phyloP scores from a whole-genome alignment of 2,329 filamentous ascomycete species.

The Neonectria coccinea region DNA sequence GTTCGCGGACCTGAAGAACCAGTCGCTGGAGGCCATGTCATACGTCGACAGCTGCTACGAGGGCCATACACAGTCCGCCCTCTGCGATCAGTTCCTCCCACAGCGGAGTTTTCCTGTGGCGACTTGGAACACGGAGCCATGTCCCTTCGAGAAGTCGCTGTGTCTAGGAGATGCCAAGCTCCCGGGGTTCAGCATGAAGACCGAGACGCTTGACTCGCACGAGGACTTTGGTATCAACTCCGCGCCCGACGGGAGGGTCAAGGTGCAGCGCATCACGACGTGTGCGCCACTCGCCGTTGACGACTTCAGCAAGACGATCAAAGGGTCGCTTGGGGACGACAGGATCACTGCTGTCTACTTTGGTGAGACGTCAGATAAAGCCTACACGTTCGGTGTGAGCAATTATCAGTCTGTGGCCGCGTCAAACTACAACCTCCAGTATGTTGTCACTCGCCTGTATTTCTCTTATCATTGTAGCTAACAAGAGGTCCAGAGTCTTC shows the following conservation, averaged over 20 bases:
- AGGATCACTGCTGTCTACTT: background rate
- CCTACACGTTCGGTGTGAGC: background rate
- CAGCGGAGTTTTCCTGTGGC: slow-evolving; percentile 1
- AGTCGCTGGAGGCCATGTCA: slow-evolving; percentile 5
- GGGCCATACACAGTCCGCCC: slow-evolving; percentile 1
- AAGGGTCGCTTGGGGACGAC: background rate
- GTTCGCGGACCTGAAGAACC: background rate
- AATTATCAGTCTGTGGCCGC: background rate
- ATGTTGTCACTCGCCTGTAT: background rate
- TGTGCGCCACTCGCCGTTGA: slow-evolving; percentile 5
- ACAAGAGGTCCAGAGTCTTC: background rate
- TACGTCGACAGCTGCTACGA: slow-evolving; percentile 23
- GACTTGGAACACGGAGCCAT: background rate
- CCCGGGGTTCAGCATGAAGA: slow-evolving; percentile 1
- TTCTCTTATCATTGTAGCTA: background rate
- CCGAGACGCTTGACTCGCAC: slow-evolving; percentile 13
- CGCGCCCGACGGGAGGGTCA: slow-evolving; percentile 1
- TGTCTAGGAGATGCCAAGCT: background rate
- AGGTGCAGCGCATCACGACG: slow-evolving; percentile 16
- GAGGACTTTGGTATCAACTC: slow-evolving; percentile 25
- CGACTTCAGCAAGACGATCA: background rate
- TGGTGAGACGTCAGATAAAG: background rate
- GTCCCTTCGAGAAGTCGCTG: background rate
- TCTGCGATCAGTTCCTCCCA: slow-evolving; percentile 12
- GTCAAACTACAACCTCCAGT: background rate